Evolutionary conservation across 2,329 filamentous ascomycete genomes (phyloP).

Genomic region (Colletotrichum viniferum): DNA sequence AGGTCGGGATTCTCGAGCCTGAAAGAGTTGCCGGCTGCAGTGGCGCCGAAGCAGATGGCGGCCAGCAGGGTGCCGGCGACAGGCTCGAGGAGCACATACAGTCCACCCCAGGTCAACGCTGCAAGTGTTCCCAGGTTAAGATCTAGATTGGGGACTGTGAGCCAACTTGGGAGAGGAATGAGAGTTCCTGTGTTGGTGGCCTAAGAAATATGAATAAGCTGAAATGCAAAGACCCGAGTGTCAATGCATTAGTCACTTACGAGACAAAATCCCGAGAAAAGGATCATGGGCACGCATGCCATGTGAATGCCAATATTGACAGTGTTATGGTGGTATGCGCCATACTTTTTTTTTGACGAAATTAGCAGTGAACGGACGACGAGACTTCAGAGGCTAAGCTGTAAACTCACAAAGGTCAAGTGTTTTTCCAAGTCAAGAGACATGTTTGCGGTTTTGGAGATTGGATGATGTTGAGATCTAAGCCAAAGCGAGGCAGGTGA

Average conservation of each 20-base stretch:
- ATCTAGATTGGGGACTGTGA: constrained; percentile 69
- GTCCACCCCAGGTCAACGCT: constrained; percentile 71
- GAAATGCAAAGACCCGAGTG: not conserved
- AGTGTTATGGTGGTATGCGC: constrained; percentile 79
- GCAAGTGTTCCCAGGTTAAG: constrained; percentile 70
- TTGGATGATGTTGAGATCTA: constrained; percentile 1
- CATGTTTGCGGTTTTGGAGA: constrained; percentile 43
- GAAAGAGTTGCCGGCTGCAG: constrained; percentile 78
- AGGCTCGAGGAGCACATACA: constrained; percentile 93
- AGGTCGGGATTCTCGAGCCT: constrained; percentile 58
- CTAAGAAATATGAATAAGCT: constrained; percentile 39
- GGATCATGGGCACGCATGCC: constrained; percentile 76
- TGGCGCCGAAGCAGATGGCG: constrained; percentile 75
- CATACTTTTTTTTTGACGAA: constrained; percentile 64
- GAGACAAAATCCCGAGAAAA: constrained; percentile 73
- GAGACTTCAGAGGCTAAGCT: not conserved
- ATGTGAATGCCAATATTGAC: constrained; percentile 82
- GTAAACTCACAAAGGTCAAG: constrained; percentile 73
- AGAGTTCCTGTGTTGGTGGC: constrained; percentile 67
- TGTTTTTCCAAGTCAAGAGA: constrained; percentile 82
- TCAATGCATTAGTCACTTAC: constrained; percentile 52
- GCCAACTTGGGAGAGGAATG: constrained; percentile 68
- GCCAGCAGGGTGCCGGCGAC: constrained; percentile 83
- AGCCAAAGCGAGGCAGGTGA: not conserved
- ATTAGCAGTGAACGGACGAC: not conserved